Percentiles rank a stretch among this genome's conserved stretches.
phyloP scores from a whole-genome alignment of 2,329 filamentous ascomycete species.

The Diaporthe sp. region DNA sequence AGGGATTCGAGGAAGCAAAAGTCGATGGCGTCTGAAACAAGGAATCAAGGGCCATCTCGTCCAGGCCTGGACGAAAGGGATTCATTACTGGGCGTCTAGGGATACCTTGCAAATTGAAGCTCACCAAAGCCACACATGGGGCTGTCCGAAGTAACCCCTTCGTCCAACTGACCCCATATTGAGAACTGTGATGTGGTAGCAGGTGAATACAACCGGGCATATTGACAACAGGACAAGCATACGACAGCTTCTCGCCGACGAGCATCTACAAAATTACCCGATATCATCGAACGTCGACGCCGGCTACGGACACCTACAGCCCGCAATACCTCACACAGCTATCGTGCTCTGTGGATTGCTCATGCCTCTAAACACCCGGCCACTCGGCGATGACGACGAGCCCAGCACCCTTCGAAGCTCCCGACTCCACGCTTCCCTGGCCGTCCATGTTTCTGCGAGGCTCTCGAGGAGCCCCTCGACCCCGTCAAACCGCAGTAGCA shows the following conservation, averaged over 20 bases:
- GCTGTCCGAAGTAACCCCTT: conserved; percentile 36
- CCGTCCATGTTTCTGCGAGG: conserved; percentile 49
- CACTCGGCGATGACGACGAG: conserved; percentile 57
- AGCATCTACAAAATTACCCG: conserved; percentile 47
- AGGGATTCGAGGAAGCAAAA: conserved; percentile 49
- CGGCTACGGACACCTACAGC: conserved; percentile 45
- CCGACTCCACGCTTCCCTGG: conserved; percentile 58
- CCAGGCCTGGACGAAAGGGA: conserved; percentile 50
- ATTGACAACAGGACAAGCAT: conserved; percentile 43
- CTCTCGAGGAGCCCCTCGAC: conserved; percentile 51
- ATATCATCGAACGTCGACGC: conserved; percentile 51
- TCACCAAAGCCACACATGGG: conserved; percentile 49
- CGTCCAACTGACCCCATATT: neutral
- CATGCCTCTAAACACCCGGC: conserved; percentile 52
- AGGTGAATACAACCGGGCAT: conserved; percentile 46
- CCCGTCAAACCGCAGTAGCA: conserved; percentile 45
- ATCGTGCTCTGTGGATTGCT: conserved; percentile 48
- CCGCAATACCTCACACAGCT: conserved; percentile 47
- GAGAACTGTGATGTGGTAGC: conserved; percentile 46
- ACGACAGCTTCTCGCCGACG: conserved; percentile 25
- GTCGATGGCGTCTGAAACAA: conserved; percentile 41
- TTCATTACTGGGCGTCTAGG: conserved; percentile 68
- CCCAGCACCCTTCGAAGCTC: conserved; percentile 51
- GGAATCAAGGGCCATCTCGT: conserved; percentile 47
- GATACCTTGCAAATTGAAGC: conserved; percentile 66